Percentiles rank a stretch among this genome's conserved stretches.
Evolutionary conservation across 2,329 filamentous ascomycete species (phyloP).

Genomic region (Bipolaris gigantea): DNA sequence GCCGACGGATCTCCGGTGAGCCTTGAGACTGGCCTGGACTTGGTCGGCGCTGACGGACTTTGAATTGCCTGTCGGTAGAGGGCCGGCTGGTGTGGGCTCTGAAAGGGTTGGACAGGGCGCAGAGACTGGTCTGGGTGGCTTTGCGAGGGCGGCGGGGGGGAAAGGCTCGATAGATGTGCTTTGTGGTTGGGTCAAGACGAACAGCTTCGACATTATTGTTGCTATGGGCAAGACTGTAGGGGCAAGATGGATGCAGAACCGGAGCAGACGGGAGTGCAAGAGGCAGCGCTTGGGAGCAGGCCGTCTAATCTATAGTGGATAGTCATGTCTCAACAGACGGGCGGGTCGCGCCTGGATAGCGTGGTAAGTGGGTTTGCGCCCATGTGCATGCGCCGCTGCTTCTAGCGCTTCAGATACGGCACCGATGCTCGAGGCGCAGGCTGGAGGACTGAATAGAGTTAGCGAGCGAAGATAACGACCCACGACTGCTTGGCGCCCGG

Average conservation of each 20-base stretch:
- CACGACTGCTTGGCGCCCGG: slow-evolving; percentile 7
- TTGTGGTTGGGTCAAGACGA: slow-evolving; percentile 36
- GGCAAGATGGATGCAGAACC: not conserved
- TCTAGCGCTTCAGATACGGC: slow-evolving; percentile 11
- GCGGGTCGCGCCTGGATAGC: slow-evolving; percentile 17
- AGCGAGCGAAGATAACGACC: slow-evolving; percentile 13
- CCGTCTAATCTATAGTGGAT: slow-evolving; percentile 16
- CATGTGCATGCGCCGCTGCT: slow-evolving; percentile 17
- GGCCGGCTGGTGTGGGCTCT: slow-evolving; percentile 4
- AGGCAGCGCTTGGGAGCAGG: slow-evolving; percentile 4
- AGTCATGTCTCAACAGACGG: slow-evolving; percentile 16
- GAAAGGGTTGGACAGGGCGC: slow-evolving; percentile 26
- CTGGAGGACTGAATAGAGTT: slow-evolving; percentile 5
- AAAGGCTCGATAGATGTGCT: slow-evolving; percentile 33
- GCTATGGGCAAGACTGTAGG: not conserved
- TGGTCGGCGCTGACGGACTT: not conserved
- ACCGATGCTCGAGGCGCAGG: slow-evolving; percentile 6
- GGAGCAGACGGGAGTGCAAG: not conserved
- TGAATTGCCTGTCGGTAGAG: slow-evolving; percentile 2
- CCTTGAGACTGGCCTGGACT: slow-evolving; percentile 9
- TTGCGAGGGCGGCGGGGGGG: slow-evolving; percentile 17
- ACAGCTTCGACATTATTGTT: slow-evolving; percentile 37
- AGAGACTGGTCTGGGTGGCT: slow-evolving; percentile 18
- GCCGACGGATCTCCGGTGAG: slow-evolving; percentile 9
- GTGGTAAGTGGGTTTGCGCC: slow-evolving; percentile 12